Percentiles rank a stretch among this genome's conserved stretches.
phyloP scores from a whole-genome alignment of 352 stramenopile genomes.

The Phytophthora agathidicida region DNA sequence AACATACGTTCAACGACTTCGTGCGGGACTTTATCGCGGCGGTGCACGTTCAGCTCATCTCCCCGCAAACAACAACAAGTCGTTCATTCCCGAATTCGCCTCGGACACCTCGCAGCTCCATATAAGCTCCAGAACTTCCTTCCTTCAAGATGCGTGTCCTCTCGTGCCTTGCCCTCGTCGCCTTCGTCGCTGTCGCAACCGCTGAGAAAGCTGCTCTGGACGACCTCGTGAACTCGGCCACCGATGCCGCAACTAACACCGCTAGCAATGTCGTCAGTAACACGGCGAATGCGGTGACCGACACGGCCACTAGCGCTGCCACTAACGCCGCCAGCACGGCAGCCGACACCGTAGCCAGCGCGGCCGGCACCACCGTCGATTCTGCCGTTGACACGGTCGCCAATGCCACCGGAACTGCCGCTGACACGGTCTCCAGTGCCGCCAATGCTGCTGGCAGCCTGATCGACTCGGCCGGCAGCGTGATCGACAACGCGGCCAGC shows the following conservation, averaged over 20 bases:
- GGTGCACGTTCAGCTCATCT: conserved; percentile 6
- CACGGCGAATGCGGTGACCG: neutral
- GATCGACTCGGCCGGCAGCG: conserved; percentile 16
- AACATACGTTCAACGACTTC: conserved; percentile 17
- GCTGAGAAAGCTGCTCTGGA: conserved; percentile 13
- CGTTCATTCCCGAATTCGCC: conserved; percentile 25
- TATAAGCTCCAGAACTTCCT: neutral
- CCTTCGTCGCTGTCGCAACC: conserved; percentile 16
- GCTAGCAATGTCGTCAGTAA: conserved; percentile 13
- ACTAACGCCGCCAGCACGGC: conserved; percentile 6
- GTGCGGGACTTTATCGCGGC: conserved; percentile 8
- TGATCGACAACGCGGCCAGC: conserved; percentile 9
- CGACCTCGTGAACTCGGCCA: conserved; percentile 18
- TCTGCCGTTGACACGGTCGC: conserved; percentile 16
- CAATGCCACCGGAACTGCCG: conserved; percentile 16
- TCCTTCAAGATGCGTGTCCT: conserved; percentile 33
- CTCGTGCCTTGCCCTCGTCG: conserved; percentile 19
- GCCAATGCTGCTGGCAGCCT: conserved; percentile 17
- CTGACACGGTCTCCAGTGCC: conserved; percentile 16
- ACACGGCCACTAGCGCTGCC: conserved; percentile 8
- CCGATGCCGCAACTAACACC: conserved; percentile 14
- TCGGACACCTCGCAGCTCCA: neutral
- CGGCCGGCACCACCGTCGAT: conserved; percentile 6
- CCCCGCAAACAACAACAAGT: conserved; percentile 11
- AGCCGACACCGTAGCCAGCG: conserved; percentile 14